These are phyloP conservation scores for Pseudozyma pruni DNA, from an alignment of 1,284 basidiomycete species.

Conservation along the genomic window DNA sequence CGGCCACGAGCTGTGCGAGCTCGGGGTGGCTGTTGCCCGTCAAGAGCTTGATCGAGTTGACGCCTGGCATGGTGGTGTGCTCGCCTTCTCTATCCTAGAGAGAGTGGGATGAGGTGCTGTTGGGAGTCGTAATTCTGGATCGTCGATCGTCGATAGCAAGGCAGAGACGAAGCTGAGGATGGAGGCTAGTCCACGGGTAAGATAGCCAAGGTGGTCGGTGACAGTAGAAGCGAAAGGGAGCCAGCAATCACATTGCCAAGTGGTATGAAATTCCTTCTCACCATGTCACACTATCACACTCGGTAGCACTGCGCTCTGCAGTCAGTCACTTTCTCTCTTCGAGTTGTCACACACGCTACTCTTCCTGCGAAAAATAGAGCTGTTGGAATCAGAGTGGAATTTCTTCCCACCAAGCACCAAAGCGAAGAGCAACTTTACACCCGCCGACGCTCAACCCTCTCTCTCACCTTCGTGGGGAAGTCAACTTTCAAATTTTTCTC, in stretches of 20 bases:
- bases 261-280: constrained; percentile 10
- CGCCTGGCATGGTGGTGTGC: constrained; percentile 55
- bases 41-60: constrained; percentile 83
- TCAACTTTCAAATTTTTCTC: constrained; percentile 13
- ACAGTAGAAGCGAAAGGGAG: constrained; percentile 13
- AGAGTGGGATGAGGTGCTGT: no score
- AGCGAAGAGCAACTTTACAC: neutral
- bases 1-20: constrained; percentile 91
- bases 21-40: constrained; percentile 97
- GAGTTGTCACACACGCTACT: no score
- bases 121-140: no score
- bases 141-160: no score
- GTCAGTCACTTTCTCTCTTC: constrained; percentile 5
- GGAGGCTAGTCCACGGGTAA: no score
- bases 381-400: no score
- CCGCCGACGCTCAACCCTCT: no score
- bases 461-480: no score
- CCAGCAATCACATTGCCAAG: neutral
- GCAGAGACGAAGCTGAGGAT: neutral
- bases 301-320: constrained; percentile 6
- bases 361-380: no score
- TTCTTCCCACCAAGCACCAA: neutral
- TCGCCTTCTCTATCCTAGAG: neutral
- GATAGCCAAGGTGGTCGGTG: constrained; percentile 22
- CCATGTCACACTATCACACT: no score